Conservation (phyloP, 2,329 filamentous ascomycete genomes). For the Xylaria sp. region DNA sequence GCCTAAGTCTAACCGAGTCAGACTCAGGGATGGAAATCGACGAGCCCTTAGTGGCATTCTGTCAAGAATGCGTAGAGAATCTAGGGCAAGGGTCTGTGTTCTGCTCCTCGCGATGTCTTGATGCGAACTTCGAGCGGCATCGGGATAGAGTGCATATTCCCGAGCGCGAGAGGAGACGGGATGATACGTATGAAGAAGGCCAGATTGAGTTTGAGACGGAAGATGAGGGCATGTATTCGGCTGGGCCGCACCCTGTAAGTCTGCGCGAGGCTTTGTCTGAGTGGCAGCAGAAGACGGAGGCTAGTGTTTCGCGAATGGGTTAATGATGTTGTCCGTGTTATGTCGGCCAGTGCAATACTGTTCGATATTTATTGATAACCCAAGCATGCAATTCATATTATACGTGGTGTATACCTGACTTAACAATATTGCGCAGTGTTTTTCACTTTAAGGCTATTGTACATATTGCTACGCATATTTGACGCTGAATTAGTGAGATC, state of each 20-base stretch:
- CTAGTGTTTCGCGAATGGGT: conserved; percentile 13
- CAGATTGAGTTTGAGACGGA: conserved; percentile 43
- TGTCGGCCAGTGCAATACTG: background rate
- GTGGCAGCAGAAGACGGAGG: conserved; percentile 41
- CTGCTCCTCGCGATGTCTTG: conserved; percentile 58
- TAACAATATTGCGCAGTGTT: too few species aligned
- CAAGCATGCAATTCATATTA: background rate
- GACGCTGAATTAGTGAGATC: background rate
- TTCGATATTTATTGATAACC: background rate
- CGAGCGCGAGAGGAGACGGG: conserved; percentile 43
- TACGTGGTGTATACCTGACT: too few species aligned
- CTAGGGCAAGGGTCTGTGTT: conserved; percentile 54
- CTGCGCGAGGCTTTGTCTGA: conserved; percentile 44
- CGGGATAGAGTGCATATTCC: conserved; percentile 51
- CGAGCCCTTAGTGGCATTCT: conserved; percentile 50
- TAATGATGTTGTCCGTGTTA: background rate
- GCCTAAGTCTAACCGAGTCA: conserved; percentile 54
- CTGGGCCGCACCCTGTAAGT: conserved; percentile 44
- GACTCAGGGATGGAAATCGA: conserved; percentile 54
- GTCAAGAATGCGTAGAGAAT: conserved; percentile 55
- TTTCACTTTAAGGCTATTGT: too few species aligned
- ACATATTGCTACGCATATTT: background rate
- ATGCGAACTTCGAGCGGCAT: conserved; percentile 55
- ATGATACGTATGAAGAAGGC: conserved; percentile 45
- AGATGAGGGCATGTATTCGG: conserved; percentile 44